Conservation (phyloP, 1,284 basidiomycete genomes). For the Cryptococcus sp. region DNA sequence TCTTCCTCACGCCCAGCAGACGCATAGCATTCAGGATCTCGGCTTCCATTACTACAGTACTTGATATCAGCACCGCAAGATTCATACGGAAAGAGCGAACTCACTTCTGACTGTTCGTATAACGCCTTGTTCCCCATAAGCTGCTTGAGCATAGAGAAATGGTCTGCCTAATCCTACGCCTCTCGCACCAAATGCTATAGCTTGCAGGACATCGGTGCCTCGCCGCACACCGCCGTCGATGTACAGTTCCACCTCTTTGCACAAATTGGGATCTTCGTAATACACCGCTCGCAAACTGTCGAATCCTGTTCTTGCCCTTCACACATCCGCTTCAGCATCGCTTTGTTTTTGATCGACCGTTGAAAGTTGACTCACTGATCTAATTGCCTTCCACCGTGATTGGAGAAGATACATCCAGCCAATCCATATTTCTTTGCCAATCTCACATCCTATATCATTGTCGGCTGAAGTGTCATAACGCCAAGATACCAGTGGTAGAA, state of each 20-base stretch:
- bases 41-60: constrained; percentile 42
- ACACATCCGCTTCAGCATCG: not conserved
- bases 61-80: constrained; percentile 4
- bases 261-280: constrained; percentile 47
- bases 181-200: constrained; percentile 55
- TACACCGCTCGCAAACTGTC: constrained; percentile 51
- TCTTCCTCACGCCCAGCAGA: constrained; percentile 36
- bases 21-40: constrained; percentile 46
- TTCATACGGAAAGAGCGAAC: constrained; percentile 9
- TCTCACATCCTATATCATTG: constrained; percentile 50
- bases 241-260: constrained; percentile 54
- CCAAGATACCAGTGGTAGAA: not conserved
- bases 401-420: constrained; percentile 54
- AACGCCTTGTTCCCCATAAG: constrained; percentile 55
- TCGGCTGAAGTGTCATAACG: not conserved
- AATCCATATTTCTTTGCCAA: constrained; percentile 54
- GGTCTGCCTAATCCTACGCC: constrained; percentile 56
- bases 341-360: not conserved
- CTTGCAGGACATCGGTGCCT: constrained; percentile 56
- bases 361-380: constrained; percentile 25
- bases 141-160: constrained; percentile 49
- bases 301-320: constrained; percentile 43
- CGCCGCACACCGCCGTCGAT: constrained; percentile 56
- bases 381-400: constrained; percentile 49
- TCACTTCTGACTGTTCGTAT: constrained; percentile 52